Base-by-base conservation (phyloP, 2,329 filamentous ascomycete species). In the Scopulariopsis brevicaulis region DNA sequence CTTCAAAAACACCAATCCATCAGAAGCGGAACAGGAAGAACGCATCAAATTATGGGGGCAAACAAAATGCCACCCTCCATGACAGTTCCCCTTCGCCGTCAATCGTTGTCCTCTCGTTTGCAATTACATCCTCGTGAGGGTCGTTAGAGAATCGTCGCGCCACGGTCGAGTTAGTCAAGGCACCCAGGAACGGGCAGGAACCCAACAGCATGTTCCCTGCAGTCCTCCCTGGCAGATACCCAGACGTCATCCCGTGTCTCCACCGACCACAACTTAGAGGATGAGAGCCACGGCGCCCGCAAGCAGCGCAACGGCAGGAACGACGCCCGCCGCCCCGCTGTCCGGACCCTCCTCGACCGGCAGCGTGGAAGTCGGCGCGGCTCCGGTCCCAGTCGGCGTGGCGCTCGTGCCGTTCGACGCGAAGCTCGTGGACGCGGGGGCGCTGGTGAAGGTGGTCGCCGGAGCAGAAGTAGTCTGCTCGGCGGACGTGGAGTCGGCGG, bases 221-320 rank as follows among this genome's bases (percentile, higher is more conserved):
- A n/a, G 40, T 14, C n/a, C 18, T 40, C 37, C 37, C 37, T n/a
- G 28, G 28, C 28, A 32, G 28, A 8, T 32, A 32, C 28, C 28
- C 28, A 32, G 28, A 8, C 40, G 15, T 46, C 18, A 15, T 46
- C n/a, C 12, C 6, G 40, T 3, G 18, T 15, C 8, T 46, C 22
- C 8, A 43, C 25, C 20, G 24, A 22, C 2, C 18, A 46, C 28
- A 25, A 55, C 56, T 59, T 60, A 62, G 53, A 61, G 56, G 52
- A 62, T 55, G 37, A 58, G 50, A 25, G 61, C 61, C 48, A 62
- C 58, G 50, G 58, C 58, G 55, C 60, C 59, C 22, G 58, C 60
- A 34, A 61, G 53, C 34, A 54, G 57, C 48, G 59, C 57, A 14
- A 59, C 55, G 5, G 53, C 60, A 55, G 60, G 32, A 34, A 54